phyloP scores from a whole-genome alignment of 306 rosid genomes.

The Benincasa hispida region DNA sequence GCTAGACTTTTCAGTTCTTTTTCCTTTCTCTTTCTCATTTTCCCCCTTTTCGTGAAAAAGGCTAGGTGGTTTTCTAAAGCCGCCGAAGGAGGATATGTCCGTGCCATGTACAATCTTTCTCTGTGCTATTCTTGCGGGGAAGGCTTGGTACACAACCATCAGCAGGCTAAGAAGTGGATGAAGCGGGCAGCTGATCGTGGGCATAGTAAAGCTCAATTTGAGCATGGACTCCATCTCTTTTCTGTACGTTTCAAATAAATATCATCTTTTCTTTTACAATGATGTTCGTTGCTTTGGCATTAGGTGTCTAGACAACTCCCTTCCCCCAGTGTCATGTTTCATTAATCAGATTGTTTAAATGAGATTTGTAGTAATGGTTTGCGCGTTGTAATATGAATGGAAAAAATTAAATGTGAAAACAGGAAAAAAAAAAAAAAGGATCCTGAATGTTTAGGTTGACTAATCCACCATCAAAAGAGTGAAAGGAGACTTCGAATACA shows the following conservation, averaged over 20 bases:
- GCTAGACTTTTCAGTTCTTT: neutral
- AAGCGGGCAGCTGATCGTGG: slow-evolving; percentile 84
- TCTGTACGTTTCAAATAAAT: slow-evolving; percentile 34
- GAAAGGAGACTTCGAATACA: neutral
- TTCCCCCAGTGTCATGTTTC: neutral
- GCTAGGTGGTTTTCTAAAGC: slow-evolving; percentile 83
- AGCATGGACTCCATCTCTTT: slow-evolving; percentile 71
- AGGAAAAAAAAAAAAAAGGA: neutral
- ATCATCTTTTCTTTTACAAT: neutral
- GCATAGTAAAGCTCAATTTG: slow-evolving; percentile 76
- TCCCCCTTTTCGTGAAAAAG: slow-evolving; percentile 27
- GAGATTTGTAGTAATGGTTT: neutral
- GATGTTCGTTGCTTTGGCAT: neutral
- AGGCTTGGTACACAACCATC: slow-evolving; percentile 47
- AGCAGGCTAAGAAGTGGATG: slow-evolving; percentile 74
- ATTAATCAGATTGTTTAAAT: neutral
- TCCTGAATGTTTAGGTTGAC: neutral
- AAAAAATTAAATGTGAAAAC: neutral
- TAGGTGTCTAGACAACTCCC: neutral
- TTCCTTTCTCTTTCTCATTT: neutral
- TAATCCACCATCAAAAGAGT: neutral
- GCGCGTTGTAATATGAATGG: neutral
- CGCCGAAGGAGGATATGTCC: slow-evolving; percentile 73
- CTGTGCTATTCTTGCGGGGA: slow-evolving; percentile 70
- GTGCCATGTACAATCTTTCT: slow-evolving; percentile 81